Percentiles rank a stretch among this genome's conserved stretches.
Conservation (phyloP, 2,329 filamentous ascomycete species). For the Aspergillus calidoustus region DNA sequence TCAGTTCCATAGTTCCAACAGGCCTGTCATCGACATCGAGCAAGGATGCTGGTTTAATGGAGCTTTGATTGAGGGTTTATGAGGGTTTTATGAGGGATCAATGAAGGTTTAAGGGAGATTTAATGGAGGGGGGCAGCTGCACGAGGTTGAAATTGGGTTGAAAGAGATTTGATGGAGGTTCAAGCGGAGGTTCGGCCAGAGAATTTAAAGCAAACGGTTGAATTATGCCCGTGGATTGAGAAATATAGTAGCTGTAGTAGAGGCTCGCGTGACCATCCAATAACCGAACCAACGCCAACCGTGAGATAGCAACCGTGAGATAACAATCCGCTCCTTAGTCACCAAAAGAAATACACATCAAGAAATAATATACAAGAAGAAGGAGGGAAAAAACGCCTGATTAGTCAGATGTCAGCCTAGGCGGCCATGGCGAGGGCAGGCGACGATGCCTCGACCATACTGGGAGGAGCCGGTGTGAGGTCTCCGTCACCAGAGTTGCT, state of each 20-base stretch:
- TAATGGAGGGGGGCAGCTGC: background rate
- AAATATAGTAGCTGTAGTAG: background rate
- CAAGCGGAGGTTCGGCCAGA: too few relatives aligned
- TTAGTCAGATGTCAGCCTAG: slow-evolving; percentile 23
- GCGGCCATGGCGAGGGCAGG: slow-evolving; percentile 49
- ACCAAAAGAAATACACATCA: slow-evolving; percentile 9
- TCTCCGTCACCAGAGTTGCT: slow-evolving; percentile 59
- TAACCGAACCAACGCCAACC: slow-evolving; percentile 16
- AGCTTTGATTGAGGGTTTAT: too few relatives aligned
- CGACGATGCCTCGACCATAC: slow-evolving; percentile 58
- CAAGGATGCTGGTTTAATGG: background rate
- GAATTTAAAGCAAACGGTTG: background rate
- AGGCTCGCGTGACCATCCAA: slow-evolving; percentile 17
- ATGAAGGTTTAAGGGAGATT: too few relatives aligned
- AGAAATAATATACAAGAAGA: slow-evolving; percentile 34
- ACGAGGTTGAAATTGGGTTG: background rate
- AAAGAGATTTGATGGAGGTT: background rate
- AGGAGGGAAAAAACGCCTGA: slow-evolving; percentile 15
- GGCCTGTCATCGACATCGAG: background rate
- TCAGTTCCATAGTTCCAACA: background rate
- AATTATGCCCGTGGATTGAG: background rate
- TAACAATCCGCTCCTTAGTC: slow-evolving; percentile 7
- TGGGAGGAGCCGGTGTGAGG: slow-evolving; percentile 50
- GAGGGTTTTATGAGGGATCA: too few relatives aligned
- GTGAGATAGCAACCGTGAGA: slow-evolving; percentile 5